These are phyloP conservation scores for Aureobasidium sp. DNA, from an alignment of 2,329 filamentous ascomycete species.

Conservation along the genomic window DNA sequence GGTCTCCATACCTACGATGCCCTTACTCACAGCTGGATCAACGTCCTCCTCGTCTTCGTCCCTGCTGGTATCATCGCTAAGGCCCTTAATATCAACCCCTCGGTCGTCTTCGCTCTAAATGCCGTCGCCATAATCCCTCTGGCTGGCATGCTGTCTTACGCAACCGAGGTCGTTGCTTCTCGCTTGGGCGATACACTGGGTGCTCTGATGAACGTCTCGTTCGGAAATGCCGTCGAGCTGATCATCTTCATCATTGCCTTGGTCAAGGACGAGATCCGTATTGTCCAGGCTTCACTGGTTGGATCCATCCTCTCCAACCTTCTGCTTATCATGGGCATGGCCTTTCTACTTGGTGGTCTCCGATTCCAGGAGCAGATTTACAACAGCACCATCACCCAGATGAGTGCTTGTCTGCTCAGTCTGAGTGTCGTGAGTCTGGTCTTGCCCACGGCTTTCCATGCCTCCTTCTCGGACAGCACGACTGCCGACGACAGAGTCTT, in stretches of 20 bases:
- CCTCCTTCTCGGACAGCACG: conserved; percentile 54
- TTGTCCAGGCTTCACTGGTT: conserved; percentile 82
- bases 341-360: conserved; percentile 77
- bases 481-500: conserved; percentile 64
- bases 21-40: conserved; percentile 68
- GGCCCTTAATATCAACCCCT: conserved; percentile 31
- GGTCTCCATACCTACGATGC: conserved; percentile 48
- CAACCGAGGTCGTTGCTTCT: conserved; percentile 42
- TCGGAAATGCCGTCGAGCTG: conserved; percentile 45
- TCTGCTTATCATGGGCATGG: conserved; percentile 84
- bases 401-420: conserved; percentile 88
- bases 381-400: conserved; percentile 90
- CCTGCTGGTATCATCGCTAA: conserved; percentile 65
- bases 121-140: conserved; percentile 44
- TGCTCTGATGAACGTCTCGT: conserved; percentile 44
- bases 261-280: conserved; percentile 75
- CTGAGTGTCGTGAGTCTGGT: conserved; percentile 83
- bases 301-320: conserved; percentile 86
- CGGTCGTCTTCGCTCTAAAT: conserved; percentile 44
- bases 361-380: conserved; percentile 90
- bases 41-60: conserved; percentile 68
- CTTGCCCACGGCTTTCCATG: conserved; percentile 81
- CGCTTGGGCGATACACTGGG: conserved; percentile 42
- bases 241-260: conserved; percentile 63
- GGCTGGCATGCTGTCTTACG: conserved; percentile 41